phyloP scores from a whole-genome alignment of 805 yeast genomes.

The Metschnikowia sp. region DNA sequence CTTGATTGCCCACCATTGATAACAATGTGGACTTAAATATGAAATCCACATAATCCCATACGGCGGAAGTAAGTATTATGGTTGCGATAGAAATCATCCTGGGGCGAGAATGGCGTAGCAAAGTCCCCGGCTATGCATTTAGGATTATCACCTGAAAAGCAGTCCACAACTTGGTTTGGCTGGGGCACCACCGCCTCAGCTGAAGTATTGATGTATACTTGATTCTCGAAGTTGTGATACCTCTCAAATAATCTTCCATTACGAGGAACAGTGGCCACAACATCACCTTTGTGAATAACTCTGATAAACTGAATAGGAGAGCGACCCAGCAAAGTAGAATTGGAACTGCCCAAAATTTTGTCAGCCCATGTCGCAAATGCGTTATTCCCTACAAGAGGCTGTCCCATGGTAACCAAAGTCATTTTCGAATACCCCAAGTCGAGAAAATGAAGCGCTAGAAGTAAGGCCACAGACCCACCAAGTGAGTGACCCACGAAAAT shows the following conservation, averaged over 20 bases:
- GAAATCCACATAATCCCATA: constrained; percentile 31
- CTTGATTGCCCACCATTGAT: neutral
- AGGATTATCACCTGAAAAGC: constrained; percentile 25
- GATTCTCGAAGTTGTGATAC: constrained; percentile 36
- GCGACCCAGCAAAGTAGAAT: constrained; percentile 19
- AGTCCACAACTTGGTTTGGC: constrained; percentile 31
- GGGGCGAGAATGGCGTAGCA: constrained; percentile 2
- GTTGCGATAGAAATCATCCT: constrained; percentile 23
- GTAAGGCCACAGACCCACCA: constrained; percentile 41
- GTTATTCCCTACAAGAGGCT: constrained; percentile 41
- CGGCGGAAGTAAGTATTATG: constrained; percentile 39
- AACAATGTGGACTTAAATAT: neutral
- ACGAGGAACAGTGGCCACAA: constrained; percentile 30
- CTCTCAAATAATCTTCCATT: constrained; percentile 6
- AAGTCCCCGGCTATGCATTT: constrained; percentile 32
- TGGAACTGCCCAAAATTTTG: constrained; percentile 27
- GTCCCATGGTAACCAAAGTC: constrained; percentile 42
- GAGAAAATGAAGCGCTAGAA: constrained; percentile 34
- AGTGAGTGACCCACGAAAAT: constrained; percentile 29
- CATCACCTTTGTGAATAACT: constrained; percentile 27
- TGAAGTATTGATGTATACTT: constrained; percentile 35
- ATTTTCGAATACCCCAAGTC: constrained; percentile 31
- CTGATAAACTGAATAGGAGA: constrained; percentile 20
- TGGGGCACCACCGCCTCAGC: constrained; percentile 23
- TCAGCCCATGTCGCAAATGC: constrained; percentile 38